A percentile compares a stretch with the other conserved stretches of the same genome.
These are phyloP conservation scores for Talaromyces amestolkiae DNA, from an alignment of 2,329 filamentous ascomycete genomes.

Conservation along the genomic window DNA sequence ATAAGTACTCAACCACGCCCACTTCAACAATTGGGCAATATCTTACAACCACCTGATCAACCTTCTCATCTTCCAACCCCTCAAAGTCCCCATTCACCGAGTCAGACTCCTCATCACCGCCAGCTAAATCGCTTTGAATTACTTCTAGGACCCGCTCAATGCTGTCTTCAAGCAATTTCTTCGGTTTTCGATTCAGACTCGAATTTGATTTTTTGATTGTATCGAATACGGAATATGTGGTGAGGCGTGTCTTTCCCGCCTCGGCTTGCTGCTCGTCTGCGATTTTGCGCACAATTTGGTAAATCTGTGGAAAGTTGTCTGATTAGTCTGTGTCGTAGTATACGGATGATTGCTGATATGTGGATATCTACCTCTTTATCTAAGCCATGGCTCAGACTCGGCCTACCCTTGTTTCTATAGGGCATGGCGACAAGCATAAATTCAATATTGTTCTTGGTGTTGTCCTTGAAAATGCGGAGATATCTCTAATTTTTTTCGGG, in stretches of 20 bases:
- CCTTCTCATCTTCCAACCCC: constrained; percentile 45
- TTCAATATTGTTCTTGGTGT: not conserved
- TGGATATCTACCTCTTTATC: constrained; percentile 57
- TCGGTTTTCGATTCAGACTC: constrained; percentile 76
- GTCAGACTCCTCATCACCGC: constrained; percentile 54
- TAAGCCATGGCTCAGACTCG: constrained; percentile 54
- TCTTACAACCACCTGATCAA: constrained; percentile 16
- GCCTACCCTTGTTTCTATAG: constrained; percentile 40
- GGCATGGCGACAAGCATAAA: constrained; percentile 32
- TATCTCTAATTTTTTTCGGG: not conserved
- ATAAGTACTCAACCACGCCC: not conserved
- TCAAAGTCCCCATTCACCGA: constrained; percentile 53
- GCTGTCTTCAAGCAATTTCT: constrained; percentile 75
- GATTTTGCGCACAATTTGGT: constrained; percentile 74
- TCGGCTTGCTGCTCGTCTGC: constrained; percentile 63
- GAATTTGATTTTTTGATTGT: constrained; percentile 83
- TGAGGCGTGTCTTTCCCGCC: constrained; percentile 51
- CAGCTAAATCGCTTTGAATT: constrained; percentile 62
- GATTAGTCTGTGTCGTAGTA: constrained; percentile 14
- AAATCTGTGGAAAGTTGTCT: constrained; percentile 52
- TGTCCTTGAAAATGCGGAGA: not conserved
- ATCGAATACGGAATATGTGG: constrained; percentile 67
- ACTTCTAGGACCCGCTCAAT: constrained; percentile 79
- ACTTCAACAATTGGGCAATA: constrained; percentile 17
- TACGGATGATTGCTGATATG: not conserved